Evolutionary conservation across 2,329 filamentous ascomycete genomes (phyloP), one percentile per base, ranked within the genome.

Genomic region (Penicillium thymicola): DNA sequence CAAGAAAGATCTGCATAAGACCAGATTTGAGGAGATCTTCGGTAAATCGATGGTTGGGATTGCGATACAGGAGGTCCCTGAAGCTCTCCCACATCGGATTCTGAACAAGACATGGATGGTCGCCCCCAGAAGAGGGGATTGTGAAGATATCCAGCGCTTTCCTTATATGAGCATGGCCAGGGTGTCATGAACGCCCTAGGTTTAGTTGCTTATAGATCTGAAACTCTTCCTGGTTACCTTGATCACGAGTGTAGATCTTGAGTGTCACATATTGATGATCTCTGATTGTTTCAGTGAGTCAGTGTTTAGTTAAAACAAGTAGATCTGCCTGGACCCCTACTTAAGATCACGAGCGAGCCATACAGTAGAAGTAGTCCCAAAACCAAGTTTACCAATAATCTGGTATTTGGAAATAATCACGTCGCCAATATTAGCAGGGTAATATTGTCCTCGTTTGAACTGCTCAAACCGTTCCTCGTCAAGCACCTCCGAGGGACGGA

Each of bases 61-160:
- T 74, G 25, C 74, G 72, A 32, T 65, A 67, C 1, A 75, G 68
- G 13, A 79, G 55, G 47, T 76, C 71, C 38, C 60, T 69, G 42
- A 73, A 75, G 57, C 72, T 79, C 28, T 77, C 75, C 69, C 75
- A 75, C 62, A 71, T 70, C 7, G 69, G 68, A 16, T 64, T 64
- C 45, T 72, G 72, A 27, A 73, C 66, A 27, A 27, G 67, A 59
- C 71, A 73, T 7, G 38, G 57, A 61, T 74, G 70, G 40, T 54
- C 18, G 27, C 67, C 67, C 1, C 60, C 46, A 0, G 65, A 50
- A 46, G 62, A 64, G 16, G 62, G 54, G 49, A 76, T 67, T 0
- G 65, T 64, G 57, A 76, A 73, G 5, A 60, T 47, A 60, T 74
- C 71, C 7, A 72, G 60, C 2, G 69, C 58, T 41, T 21, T 66